phyloP scores from a whole-genome alignment of 1,284 basidiomycete genomes.

The Bjerkandera adusta region DNA sequence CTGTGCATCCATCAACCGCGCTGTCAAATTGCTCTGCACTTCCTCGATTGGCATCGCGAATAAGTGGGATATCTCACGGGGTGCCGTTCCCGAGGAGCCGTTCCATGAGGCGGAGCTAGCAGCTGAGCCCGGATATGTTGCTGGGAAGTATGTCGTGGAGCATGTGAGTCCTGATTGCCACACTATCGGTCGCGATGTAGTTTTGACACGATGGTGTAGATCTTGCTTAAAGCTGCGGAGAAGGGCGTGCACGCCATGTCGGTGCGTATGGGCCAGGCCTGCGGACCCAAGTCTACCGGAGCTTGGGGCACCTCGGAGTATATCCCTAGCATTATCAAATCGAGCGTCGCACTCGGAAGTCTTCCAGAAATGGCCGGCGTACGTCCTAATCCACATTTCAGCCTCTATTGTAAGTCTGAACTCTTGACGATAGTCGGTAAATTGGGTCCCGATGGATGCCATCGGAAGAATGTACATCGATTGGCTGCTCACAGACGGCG shows the following conservation, averaged over 20 bases:
- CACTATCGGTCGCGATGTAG: no score
- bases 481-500: not conserved
- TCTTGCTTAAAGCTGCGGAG: slow-evolving; percentile 3
- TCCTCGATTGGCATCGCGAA: slow-evolving; percentile 16
- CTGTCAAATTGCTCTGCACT: slow-evolving; percentile 12
- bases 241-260: slow-evolving; percentile 4
- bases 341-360: slow-evolving; percentile 15
- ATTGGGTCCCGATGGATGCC: slow-evolving; percentile 19
- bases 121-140: slow-evolving; percentile 11
- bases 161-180: slow-evolving; percentile 9
- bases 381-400: slow-evolving; percentile 6
- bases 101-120: slow-evolving; percentile 9
- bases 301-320: slow-evolving; percentile 17
- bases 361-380: slow-evolving; percentile 19
- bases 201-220: slow-evolving; percentile 8
- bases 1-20: slow-evolving; percentile 10
- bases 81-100: slow-evolving; percentile 16
- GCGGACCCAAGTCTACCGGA: slow-evolving; percentile 14
- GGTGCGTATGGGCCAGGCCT: slow-evolving; percentile 15
- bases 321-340: slow-evolving; percentile 16
- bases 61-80: slow-evolving; percentile 11
- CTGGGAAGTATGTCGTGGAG: slow-evolving; percentile 17
- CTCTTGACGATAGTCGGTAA: slow-evolving; percentile 12
- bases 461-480: slow-evolving; percentile 14
- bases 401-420: not conserved